Percentiles rank a stretch among this genome's conserved stretches.
phyloP scores from a whole-genome alignment of 177 flowering plant genomes.

The Tripterygium wilfordii region DNA sequence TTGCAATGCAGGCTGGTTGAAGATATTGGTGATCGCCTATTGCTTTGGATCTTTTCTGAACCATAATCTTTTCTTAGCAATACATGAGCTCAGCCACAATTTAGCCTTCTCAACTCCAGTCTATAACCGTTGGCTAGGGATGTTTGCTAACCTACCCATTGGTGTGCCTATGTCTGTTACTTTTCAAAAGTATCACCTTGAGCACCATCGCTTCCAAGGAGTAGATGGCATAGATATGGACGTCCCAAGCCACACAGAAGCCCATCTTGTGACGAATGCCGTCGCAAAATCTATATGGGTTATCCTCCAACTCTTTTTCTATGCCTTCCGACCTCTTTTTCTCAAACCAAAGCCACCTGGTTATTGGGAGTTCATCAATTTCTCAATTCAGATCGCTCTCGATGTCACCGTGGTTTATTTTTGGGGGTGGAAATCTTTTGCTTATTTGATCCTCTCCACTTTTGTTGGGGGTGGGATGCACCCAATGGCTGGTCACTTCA shows the following conservation, averaged over 20 bases:
- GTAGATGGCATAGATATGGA: constrained; percentile 96
- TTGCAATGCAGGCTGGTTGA: constrained; percentile 53
- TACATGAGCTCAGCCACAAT: constrained; percentile 96
- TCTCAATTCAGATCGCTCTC: constrained; percentile 52
- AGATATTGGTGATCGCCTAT: constrained; percentile 70
- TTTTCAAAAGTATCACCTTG: constrained; percentile 94
- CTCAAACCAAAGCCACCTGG: constrained; percentile 98
- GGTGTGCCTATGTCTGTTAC: constrained; percentile 98
- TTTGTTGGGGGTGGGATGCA: constrained; percentile 98
- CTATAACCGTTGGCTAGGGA: constrained; percentile 91
- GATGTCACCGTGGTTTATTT: constrained; percentile 64
- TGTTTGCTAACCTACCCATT: constrained; percentile 94
- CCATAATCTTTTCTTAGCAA: constrained; percentile 94
- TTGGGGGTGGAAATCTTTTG: constrained; percentile 83
- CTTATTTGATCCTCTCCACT: constrained; percentile 80
- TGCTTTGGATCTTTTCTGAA: constrained; percentile 94
- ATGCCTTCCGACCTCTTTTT: constrained; percentile 85
- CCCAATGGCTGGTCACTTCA: constrained; percentile 98
- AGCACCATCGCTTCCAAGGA: constrained; percentile 92
- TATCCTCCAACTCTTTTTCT: constrained; percentile 81
- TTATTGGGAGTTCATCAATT: constrained; percentile 82
- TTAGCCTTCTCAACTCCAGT: constrained; percentile 89
- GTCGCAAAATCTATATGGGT: constrained; percentile 83
- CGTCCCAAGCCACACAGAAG: constrained; percentile 70
- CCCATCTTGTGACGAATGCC: constrained; percentile 51